Base-by-base conservation (phyloP, 345 rosid genomes). In the Gossypioides kirkii region DNA sequence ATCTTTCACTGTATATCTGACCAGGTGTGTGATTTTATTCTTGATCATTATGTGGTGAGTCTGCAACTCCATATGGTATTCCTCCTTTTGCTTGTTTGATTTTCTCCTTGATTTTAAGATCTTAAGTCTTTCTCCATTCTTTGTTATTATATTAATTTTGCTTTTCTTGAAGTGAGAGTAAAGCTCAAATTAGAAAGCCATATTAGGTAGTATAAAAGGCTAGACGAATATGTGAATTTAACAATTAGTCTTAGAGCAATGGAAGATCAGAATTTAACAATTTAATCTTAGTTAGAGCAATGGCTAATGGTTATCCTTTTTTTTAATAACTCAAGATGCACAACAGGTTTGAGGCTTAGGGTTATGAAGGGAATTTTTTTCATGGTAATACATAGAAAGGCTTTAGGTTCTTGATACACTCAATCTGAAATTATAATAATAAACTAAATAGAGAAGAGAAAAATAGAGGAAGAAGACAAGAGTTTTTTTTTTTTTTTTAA, bases 31-130 rank as follows among this genome's bases (percentile, higher is more conserved):
- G 47, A 62, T 38, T 38, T 62, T 32, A 18, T 62, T 38, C 47
- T 62, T 38, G 68, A 62, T 62, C 25, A 62, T 62, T 62, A 10
- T 62, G 67, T 32, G n/a, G 14, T 62, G 47, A 62, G 41, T 62
- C 47, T 26, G 69, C 26, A 14, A 25, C n/a, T 11, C n/a, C 9
- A 61, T 47, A 26, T 72, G 47, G 10, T 22, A 9, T 16, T 61
- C 25, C 67, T 38, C 26, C 4, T 62, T 62, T 62, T 62, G 47
- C 14, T 62, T 41, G 22, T 36, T 36, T 7, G 47, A 4, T 32
- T 32, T n/a, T 36, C 22, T 61, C 8, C 9, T 16, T 16, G 2
- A 16, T 32, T 60, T 61, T 16, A 32, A 32, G 42, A 61, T 61
- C 22, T 32, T 8, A 25, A 16, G 45, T 32, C 66, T 36, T 9